Evolutionary conservation across 176 grass and related monocot genomes (phyloP), one percentile per base, ranked within the genome.

Genomic region (Musa beccarii): DNA sequence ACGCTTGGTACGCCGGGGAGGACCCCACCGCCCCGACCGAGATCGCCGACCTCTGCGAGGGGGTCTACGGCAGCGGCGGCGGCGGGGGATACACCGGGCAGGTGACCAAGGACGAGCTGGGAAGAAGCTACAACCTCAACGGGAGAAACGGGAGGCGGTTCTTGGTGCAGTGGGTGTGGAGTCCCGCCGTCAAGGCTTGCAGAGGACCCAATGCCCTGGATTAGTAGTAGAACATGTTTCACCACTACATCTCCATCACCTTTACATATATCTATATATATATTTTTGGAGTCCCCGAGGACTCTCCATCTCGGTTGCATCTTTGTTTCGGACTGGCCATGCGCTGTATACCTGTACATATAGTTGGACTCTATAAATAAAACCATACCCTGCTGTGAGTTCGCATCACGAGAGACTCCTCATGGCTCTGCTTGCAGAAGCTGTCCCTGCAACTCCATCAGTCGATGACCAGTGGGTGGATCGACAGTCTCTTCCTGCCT

Each of bases 31-130:
- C 3, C 70, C 94, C 94, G 14, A 97, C 94, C 0, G 94, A 97
- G 82, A 97, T 97, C 23, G 94, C 90, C 0, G 94, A 97, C 53
- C 86, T 97, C 0, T 97, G 94, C 66, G 90, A 97, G 81, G 94
- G 94, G 11, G 93, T 97, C 81, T 97, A 72, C 3, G 70, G 70
- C n/a, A 72, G 50, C 50, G 70, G 51, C 1, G 70, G 70, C 70
- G 70, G 70, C 20, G 70, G 70, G 10, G 51, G 70, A 2, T 72
- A 54, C 70, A 72, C 70, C n/a, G 70, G 70, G 70, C 70, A 72
- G 70, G 51, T 72, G 70, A 72, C 11, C 70, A 72, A 52, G 70
- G 70, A 72, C 49, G 70, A 49, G 19, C 16, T 5, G 50, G 70
- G 70, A 17, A 52, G 70, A 50, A 72, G 70, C 70, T 72, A 54